Evolutionary conservation across 148 eudicot species (phyloP), one percentile per base, ranked within the genome.

Genomic region (Salicornia ramosissima): DNA sequence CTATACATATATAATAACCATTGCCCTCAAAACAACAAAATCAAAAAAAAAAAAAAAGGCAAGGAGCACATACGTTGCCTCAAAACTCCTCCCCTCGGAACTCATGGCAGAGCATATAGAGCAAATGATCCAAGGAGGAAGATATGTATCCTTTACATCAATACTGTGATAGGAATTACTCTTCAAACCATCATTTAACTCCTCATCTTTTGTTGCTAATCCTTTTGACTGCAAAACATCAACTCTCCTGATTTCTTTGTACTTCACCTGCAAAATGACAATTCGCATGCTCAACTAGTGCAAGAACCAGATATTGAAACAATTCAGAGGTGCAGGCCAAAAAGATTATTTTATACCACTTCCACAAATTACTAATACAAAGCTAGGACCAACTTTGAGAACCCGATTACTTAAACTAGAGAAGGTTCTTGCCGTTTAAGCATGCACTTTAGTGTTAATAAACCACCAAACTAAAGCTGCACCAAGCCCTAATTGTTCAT

Each of bases 61-160:
- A 29, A n/a, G 21, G 34, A 36, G 67, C 59, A 50, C 76, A 76
- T 77, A 94, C 98, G 92, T 88, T 73, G 89, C 87, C 31, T 90
- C 96, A 72, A 88, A 94, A 72, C 78, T n/a, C n/a, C n/a, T 80
- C 34, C 83, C 96, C 49, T 83, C 80, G 10, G 88, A 82, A 67
- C 69, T 50, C 81, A 94, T 74, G 46, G 83, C 83, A 58, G 80
- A 73, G 50, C 92, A 94, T 47, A 90, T 54, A 64, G 84, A 75
- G 68, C 72, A 73, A 68, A 87, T 75, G 64, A 82, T 68, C 96
- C 98, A 88, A 59, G 98, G 98, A 4, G 98, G 92, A 80, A 90
- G 86, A 83, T 80, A 90, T 0, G 83, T 70, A 78, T 85, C 98
- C 71, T 79, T 88, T 62, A 90, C 75, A 79, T 94, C 97, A 60